These are phyloP conservation scores for Pythium aquatile DNA, from an alignment of 352 stramenopile genomes.

Conservation along the genomic window DNA sequence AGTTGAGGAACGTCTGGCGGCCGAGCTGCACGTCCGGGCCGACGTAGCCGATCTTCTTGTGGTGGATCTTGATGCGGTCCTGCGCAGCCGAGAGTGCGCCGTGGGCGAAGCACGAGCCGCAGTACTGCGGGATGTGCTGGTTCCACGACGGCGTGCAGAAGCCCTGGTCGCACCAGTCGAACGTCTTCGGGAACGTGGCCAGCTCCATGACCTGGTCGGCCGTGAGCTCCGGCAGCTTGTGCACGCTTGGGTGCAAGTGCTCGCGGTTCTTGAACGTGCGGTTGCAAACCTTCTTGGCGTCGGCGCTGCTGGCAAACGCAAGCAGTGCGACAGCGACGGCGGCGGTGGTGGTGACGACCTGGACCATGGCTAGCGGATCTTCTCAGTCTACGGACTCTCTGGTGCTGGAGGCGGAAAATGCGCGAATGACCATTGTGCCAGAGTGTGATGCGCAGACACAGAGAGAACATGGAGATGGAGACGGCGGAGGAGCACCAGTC, in stretches of 20 bases:
- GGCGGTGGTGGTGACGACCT: conserved; percentile 9
- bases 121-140: conserved; percentile 74
- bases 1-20: conserved; percentile 66
- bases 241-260: conserved; percentile 38
- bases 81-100: conserved; percentile 49
- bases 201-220: conserved; percentile 39
- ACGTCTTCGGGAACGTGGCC: conserved; percentile 44
- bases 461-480: conserved; percentile 1
- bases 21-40: conserved; percentile 59
- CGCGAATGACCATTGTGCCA: conserved; percentile 7
- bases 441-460: conserved; percentile 3
- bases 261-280: conserved; percentile 47
- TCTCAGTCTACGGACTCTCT: neutral
- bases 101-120: conserved; percentile 75
- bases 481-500: neutral
- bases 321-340: conserved; percentile 17
- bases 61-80: conserved; percentile 69
- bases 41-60: conserved; percentile 38
- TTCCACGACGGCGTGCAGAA: conserved; percentile 67
- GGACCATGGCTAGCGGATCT: neutral
- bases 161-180: conserved; percentile 84
- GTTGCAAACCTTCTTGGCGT: conserved; percentile 44
- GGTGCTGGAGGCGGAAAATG: conserved; percentile 6
- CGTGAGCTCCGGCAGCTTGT: conserved; percentile 33
- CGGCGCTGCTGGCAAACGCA: conserved; percentile 7